phyloP scores from a whole-genome alignment of 2,329 filamentous ascomycete species.

The Tolypocladium ophioglossoides region DNA sequence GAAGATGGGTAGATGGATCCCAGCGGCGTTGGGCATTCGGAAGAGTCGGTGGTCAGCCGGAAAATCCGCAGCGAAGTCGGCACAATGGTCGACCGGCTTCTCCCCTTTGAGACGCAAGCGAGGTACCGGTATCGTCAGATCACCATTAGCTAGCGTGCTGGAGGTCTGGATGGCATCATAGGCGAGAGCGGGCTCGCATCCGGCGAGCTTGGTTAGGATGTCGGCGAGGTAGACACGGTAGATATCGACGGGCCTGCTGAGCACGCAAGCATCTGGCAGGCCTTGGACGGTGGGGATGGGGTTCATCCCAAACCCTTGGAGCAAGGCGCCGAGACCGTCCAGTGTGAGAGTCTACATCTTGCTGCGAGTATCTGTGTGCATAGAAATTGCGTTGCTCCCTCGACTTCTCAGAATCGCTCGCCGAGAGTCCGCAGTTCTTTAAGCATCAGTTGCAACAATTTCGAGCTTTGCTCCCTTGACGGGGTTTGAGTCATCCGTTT shows the following conservation, averaged over 20 bases:
- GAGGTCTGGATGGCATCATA: conserved; percentile 20
- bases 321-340: background rate
- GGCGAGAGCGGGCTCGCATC: conserved; percentile 10
- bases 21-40: conserved; percentile 41
- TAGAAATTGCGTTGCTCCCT: background rate
- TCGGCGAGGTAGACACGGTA: conserved; percentile 17
- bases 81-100: conserved; percentile 26
- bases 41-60: conserved; percentile 26
- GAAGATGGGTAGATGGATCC: conserved; percentile 54
- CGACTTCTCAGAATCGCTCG: background rate
- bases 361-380: background rate
- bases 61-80: conserved; percentile 35
- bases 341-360: background rate
- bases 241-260: conserved; percentile 17
- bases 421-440: background rate
- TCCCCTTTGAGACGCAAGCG: conserved; percentile 14
- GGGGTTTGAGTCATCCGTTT: too few relatives aligned
- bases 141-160: conserved; percentile 14
- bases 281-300: background rate
- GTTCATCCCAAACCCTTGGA: background rate
- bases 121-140: conserved; percentile 19
- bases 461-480: too few relatives aligned
- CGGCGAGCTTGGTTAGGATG: conserved; percentile 8
- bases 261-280: conserved; percentile 1
- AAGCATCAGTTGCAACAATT: too few relatives aligned